These are phyloP conservation scores for Hypoxylon sp. DNA, from an alignment of 2,329 filamentous ascomycete species.

Conservation along the genomic window DNA sequence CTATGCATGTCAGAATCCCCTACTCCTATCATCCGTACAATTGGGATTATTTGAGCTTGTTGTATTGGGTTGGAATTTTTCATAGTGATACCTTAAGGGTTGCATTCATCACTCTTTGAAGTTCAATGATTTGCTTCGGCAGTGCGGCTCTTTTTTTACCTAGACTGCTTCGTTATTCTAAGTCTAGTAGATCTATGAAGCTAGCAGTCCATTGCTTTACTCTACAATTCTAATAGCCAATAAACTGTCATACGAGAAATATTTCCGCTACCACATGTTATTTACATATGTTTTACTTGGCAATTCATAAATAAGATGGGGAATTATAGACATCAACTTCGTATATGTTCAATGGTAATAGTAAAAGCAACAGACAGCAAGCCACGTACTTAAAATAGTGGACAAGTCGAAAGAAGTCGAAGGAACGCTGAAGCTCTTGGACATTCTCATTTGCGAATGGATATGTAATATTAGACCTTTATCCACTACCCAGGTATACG, in stretches of 20 bases:
- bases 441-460: not conserved
- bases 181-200: not conserved
- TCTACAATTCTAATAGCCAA: constrained; percentile 10
- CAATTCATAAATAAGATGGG: not conserved
- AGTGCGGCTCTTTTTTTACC: constrained; percentile 2
- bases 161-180: constrained; percentile 5
- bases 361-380: no score
- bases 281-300: constrained; percentile 19
- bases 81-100: constrained; percentile 5
- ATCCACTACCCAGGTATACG: not conserved
- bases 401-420: not conserved
- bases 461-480: not conserved
- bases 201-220: not conserved
- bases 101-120: constrained; percentile 23
- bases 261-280: constrained; percentile 3
- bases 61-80: constrained; percentile 19
- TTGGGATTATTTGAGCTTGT: constrained; percentile 17
- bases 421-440: not conserved
- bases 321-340: constrained; percentile 1
- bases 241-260: not conserved
- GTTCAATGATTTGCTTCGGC: constrained; percentile 17
- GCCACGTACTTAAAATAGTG: not conserved
- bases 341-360: not conserved
- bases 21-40: constrained; percentile 18
- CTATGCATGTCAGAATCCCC: constrained; percentile 20